These are phyloP conservation scores for Chaetomiaceae sp. DNA, from an alignment of 2,329 filamentous ascomycete species.

Conservation along the genomic window DNA sequence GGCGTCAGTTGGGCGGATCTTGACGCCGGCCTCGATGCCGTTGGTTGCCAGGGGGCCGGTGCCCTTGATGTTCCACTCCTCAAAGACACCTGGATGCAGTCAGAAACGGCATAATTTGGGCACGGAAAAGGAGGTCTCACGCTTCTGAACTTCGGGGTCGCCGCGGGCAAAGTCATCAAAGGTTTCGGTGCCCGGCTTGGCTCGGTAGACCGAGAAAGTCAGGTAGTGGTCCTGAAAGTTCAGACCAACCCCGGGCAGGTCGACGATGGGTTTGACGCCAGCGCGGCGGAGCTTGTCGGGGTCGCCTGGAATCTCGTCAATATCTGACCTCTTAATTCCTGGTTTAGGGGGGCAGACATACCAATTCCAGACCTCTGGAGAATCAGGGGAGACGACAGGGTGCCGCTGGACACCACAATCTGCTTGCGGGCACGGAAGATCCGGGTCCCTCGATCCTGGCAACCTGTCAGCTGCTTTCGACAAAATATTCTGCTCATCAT, in stretches of 20 bases:
- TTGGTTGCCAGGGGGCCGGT: conserved; percentile 75
- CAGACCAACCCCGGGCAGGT: conserved; percentile 49
- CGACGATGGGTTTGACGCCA: conserved; percentile 45
- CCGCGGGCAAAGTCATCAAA: conserved; percentile 79
- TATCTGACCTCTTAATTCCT: background rate
- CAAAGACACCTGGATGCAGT: conserved; percentile 51
- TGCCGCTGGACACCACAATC: conserved; percentile 69
- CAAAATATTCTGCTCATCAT: background rate
- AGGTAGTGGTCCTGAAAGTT: conserved; percentile 54
- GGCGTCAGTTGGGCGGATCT: conserved; percentile 65
- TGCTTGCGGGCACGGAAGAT: conserved; percentile 67
- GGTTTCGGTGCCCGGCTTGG: conserved; percentile 69
- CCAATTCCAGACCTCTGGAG: conserved; percentile 71
- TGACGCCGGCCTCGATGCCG: conserved; percentile 75
- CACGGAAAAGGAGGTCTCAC: conserved; percentile 30
- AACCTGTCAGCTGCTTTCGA: background rate
- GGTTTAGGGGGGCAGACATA: conserved; percentile 21
- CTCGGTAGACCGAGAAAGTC: conserved; percentile 66
- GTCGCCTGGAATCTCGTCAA: conserved; percentile 43
- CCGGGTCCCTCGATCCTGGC: conserved; percentile 34
- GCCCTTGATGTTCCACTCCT: conserved; percentile 75
- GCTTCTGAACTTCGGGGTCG: conserved; percentile 66
- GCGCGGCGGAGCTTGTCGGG: conserved; percentile 62
- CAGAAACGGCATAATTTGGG: background rate
- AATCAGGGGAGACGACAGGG: conserved; percentile 68